Evolutionary conservation across 106 monocot species (phyloP), one percentile per base, ranked within the genome.

Genomic region (Acorus gramineus): DNA sequence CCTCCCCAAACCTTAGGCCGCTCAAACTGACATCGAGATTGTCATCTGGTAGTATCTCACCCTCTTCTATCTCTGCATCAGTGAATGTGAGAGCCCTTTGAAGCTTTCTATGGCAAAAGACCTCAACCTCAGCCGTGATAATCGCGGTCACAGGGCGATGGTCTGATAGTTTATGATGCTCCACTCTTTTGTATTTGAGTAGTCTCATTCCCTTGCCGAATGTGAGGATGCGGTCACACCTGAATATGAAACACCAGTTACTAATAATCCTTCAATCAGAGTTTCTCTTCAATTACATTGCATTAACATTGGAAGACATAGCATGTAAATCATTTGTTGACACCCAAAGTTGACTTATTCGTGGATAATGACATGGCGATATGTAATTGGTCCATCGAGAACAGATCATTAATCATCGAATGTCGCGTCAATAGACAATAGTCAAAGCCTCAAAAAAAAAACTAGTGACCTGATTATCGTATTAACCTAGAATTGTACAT

Each of bases 21-120:
- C 53, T 59, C 53, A 70, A 28, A 4, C 55, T 50, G 57, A 58
- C 44, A 49, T 75, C 66, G 1, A 63, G 53, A 67, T 66, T 77
- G 7, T 73, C 12, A 48, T 80, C 85, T 3, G 80, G 56, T 64
- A 80, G 47, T 11, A 62, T 10, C 7, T 78, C 71, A 59, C 66
- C 72, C 12, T 72, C 66, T 66, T 84, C 84, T n/a, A 89, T 58
- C 68, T 89, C 92, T 55, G 87, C 85, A 67, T 93, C 74, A 13
- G 85, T 93, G 54, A 93, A 77, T 58, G 85, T 82, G 2, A 93
- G 80, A 60, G 92, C 92, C 62, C 63, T 85, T 56, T 93, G 87
- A n/a, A 93, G 85, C 53, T 82, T 88, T 63, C 75, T 70, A 42
- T 72, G 82, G 55, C 73, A 63, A 70, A 93, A 88, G 8, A 88